These are phyloP conservation scores for Capronia americana DNA, from an alignment of 2,329 filamentous ascomycete species.

Conservation along the genomic window DNA sequence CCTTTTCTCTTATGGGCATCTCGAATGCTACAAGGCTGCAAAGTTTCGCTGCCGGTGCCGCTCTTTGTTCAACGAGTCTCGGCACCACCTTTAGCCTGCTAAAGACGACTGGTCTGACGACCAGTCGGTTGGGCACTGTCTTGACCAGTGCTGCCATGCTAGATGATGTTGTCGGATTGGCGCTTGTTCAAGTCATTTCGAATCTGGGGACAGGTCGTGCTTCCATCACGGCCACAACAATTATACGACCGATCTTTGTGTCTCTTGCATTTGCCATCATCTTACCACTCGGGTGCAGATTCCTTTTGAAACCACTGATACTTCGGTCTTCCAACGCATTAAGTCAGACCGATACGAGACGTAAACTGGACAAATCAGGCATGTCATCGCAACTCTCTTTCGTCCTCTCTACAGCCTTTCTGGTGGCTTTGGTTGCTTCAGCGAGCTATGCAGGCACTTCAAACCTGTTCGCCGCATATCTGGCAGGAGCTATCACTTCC, in stretches of 20 bases:
- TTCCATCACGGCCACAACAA: constrained; percentile 49
- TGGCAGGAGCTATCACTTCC: constrained; percentile 60
- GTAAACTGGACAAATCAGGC: constrained; percentile 18
- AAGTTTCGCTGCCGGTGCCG: constrained; percentile 74
- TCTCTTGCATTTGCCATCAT: constrained; percentile 48
- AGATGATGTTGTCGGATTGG: constrained; percentile 74
- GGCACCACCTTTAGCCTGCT: constrained; percentile 73
- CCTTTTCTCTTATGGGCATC: constrained; percentile 64
- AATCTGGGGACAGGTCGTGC: constrained; percentile 59
- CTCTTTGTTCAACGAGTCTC: constrained; percentile 75
- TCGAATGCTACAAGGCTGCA: constrained; percentile 62
- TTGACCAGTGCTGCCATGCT: constrained; percentile 78
- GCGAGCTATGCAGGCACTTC: constrained; percentile 63
- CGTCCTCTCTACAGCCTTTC: constrained; percentile 51
- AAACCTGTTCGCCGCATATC: constrained; percentile 62
- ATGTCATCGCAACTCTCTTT: constrained; percentile 43
- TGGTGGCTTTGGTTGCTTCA: constrained; percentile 56
- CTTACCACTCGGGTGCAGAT: constrained; percentile 42
- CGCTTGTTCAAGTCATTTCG: constrained; percentile 78
- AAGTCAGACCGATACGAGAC: neutral
- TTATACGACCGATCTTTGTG: constrained; percentile 60
- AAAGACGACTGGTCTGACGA: constrained; percentile 64
- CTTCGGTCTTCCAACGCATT: neutral
- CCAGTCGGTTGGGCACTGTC: constrained; percentile 65
- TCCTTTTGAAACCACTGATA: constrained; percentile 34